phyloP scores from a whole-genome alignment of 2,329 filamentous ascomycete species.

The Phyllosticta citriasiana region DNA sequence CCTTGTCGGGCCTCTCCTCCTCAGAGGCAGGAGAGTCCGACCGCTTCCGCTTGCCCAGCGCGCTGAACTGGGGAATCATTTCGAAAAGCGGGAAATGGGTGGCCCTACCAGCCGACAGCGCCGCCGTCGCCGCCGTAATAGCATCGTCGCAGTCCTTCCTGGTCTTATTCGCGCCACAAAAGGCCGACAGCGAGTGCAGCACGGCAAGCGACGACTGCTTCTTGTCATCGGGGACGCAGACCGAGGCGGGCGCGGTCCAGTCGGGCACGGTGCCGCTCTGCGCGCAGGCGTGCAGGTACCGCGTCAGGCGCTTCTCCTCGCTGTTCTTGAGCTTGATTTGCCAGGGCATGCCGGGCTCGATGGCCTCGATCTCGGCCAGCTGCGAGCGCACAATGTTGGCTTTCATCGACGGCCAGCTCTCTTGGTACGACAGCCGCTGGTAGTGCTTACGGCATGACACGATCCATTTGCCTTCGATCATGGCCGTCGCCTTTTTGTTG shows the following conservation, averaged over 20 bases:
- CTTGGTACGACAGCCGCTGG: slow-evolving; percentile 30
- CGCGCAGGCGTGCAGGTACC: slow-evolving; percentile 18
- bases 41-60: neutral
- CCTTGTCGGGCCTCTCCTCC: neutral
- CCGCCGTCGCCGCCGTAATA: slow-evolving; percentile 6
- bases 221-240: slow-evolving; percentile 14
- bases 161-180: slow-evolving; percentile 17
- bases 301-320: slow-evolving; percentile 23
- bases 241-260: slow-evolving; percentile 12
- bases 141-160: slow-evolving; percentile 15
- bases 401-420: slow-evolving; percentile 26
- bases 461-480: slow-evolving; percentile 22
- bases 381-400: slow-evolving; percentile 23
- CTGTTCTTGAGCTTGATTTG: slow-evolving; percentile 25
- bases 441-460: slow-evolving; percentile 31
- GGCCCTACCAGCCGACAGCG: neutral
- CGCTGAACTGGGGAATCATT: slow-evolving; percentile 3
- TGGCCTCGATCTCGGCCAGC: slow-evolving; percentile 21
- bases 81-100: slow-evolving; percentile 2
- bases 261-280: slow-evolving; percentile 12
- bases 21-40: neutral
- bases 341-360: slow-evolving; percentile 23
- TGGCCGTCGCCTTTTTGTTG: slow-evolving; percentile 26
- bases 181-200: slow-evolving; percentile 20
- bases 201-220: slow-evolving; percentile 26